These are phyloP conservation scores for Pythium guiyangense DNA, from an alignment of 352 stramenopile genomes.

Conservation along the genomic window DNA sequence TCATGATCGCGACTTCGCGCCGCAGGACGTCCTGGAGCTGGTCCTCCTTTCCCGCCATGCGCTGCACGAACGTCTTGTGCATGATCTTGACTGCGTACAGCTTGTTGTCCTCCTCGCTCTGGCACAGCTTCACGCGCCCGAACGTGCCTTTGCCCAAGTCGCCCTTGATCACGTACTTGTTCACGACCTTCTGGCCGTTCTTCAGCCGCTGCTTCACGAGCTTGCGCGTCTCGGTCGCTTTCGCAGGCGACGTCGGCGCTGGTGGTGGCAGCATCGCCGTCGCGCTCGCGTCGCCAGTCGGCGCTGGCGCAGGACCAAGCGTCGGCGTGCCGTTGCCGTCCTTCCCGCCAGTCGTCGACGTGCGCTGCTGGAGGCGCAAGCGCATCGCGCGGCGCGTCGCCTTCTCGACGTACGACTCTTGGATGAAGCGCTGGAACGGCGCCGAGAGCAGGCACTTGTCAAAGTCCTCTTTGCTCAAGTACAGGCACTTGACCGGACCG, in stretches of 20 bases:
- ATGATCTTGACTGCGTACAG: conserved; percentile 90
- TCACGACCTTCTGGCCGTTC: conserved; percentile 87
- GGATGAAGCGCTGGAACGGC: conserved; percentile 83
- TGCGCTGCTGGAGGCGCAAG: conserved; percentile 58
- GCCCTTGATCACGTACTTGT: conserved; percentile 93
- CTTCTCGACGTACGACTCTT: conserved; percentile 84
- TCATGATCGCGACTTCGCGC: conserved; percentile 95
- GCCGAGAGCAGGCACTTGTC: conserved; percentile 81
- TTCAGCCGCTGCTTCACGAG: conserved; percentile 81
- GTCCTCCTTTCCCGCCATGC: conserved; percentile 84
- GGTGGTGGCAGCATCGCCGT: conserved; percentile 27
- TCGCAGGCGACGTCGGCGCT: conserved; percentile 43
- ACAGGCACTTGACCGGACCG: conserved; percentile 80
- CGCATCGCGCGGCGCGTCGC: conserved; percentile 80
- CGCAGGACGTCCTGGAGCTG: conserved; percentile 78
- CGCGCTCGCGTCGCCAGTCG: conserved; percentile 16
- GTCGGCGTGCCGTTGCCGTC: conserved; percentile 12
- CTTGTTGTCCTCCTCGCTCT: conserved; percentile 72
- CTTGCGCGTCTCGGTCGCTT: conserved; percentile 73
- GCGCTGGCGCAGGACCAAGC: conserved; percentile 10
- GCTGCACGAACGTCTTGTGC: conserved; percentile 88
- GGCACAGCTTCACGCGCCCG: conserved; percentile 79
- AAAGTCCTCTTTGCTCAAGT: conserved; percentile 86
- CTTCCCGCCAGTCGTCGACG: conserved; percentile 17
- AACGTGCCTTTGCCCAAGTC: conserved; percentile 90